Evolutionary conservation across 2,329 filamentous ascomycete species (phyloP).

Genomic region (Lachnellula hyalina): DNA sequence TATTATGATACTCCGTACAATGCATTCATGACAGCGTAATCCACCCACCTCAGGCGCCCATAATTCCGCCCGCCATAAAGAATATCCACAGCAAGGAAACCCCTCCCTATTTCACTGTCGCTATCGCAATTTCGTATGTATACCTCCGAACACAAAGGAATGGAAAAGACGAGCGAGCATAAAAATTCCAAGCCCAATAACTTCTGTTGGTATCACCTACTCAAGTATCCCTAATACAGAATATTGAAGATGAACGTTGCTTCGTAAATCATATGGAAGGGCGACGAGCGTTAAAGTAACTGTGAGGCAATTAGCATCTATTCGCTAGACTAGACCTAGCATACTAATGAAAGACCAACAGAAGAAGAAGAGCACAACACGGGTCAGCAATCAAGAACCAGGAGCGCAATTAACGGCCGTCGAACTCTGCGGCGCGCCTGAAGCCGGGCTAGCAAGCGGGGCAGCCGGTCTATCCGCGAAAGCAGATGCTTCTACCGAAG

Average conservation of each 20-base stretch:
- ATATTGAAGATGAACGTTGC: not conserved
- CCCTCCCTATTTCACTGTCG: not conserved
- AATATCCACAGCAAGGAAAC: not conserved
- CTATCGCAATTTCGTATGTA: not conserved
- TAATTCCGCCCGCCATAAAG: not conserved
- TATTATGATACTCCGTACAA: not conserved
- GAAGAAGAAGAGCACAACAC: not conserved
- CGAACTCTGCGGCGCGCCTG: not conserved
- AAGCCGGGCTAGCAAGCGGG: conserved; percentile 12
- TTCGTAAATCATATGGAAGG: not conserved
- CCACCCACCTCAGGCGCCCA: not conserved
- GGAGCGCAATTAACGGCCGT: conserved; percentile 4
- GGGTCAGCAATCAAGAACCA: not conserved
- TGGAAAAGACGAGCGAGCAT: not conserved
- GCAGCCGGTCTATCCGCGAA: conserved; percentile 8
- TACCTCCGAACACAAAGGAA: not conserved
- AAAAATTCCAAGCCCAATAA: no score
- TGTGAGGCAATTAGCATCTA: not conserved
- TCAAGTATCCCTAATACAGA: not conserved
- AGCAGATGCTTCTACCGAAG: conserved; percentile 14
- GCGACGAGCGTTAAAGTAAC: not conserved
- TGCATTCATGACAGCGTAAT: no score
- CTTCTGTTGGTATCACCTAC: no score
- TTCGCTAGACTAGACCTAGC: not conserved
- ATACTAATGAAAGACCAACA: not conserved